Evolutionary conservation across 2,329 filamentous ascomycete species (phyloP).

Genomic region (Sporothrix schenckii): DNA sequence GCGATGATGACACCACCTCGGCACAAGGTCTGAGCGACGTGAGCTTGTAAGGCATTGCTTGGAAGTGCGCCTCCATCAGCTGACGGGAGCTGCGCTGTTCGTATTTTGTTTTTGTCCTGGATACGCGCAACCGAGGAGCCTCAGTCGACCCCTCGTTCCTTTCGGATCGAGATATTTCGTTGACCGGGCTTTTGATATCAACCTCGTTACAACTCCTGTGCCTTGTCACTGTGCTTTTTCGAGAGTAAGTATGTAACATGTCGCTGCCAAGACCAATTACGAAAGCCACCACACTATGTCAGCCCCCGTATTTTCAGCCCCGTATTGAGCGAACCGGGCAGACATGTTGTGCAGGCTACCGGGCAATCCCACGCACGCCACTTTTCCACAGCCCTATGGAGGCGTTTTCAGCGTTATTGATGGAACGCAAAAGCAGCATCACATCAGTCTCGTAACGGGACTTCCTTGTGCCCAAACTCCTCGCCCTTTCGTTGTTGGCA

Average conservation of each 20-base stretch:
- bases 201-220: not conserved
- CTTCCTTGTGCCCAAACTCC: too few relatives aligned
- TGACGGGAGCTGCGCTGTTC: not conserved
- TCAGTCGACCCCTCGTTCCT: not conserved
- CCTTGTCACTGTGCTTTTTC: too few relatives aligned
- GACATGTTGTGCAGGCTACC: not conserved
- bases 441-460: not conserved
- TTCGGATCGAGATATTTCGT: not conserved
- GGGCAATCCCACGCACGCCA: slow-evolving; percentile 11
- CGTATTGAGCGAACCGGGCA: slow-evolving; percentile 4
- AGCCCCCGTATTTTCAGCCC: not conserved
- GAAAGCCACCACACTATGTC: not conserved
- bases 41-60: slow-evolving; percentile 6
- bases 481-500: not conserved
- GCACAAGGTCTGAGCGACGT: not conserved
- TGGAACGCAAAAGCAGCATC: not conserved
- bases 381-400: slow-evolving; percentile 13
- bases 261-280: too few relatives aligned
- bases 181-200: not conserved
- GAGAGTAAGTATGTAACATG: not conserved
- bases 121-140: not conserved
- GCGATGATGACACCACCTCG: slow-evolving; percentile 13
- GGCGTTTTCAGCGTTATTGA: too few relatives aligned
- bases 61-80: not conserved
- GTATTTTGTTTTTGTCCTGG: not conserved